phyloP scores from a whole-genome alignment of 2,329 filamentous ascomycete species.

The Diplodia mutila region DNA sequence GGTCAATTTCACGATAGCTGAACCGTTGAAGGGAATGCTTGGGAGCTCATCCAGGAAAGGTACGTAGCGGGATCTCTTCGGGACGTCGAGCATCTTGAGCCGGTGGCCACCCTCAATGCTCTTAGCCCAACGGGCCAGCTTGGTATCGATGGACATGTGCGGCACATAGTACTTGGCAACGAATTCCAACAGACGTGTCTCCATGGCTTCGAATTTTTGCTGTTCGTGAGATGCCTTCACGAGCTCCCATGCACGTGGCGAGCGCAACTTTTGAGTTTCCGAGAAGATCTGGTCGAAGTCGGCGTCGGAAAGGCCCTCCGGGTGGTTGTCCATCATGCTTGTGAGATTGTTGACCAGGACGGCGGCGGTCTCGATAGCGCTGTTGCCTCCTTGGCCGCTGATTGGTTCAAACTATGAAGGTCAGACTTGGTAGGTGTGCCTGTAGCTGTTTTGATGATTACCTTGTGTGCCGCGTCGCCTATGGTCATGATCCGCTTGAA shows the following conservation, averaged over 20 bases:
- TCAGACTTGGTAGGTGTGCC: background rate
- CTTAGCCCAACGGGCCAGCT: background rate
- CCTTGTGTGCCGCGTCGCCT: slow-evolving; percentile 51
- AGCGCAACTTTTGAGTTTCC: background rate
- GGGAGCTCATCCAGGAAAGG: slow-evolving; percentile 23
- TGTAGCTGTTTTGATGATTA: slow-evolving; percentile 25
- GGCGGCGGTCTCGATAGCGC: slow-evolving; percentile 32
- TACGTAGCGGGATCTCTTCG: slow-evolving; percentile 5
- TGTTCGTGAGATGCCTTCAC: background rate
- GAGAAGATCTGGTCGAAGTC: background rate
- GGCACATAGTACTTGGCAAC: slow-evolving; percentile 24
- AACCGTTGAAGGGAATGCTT: slow-evolving; percentile 8
- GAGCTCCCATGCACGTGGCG: slow-evolving; percentile 1
- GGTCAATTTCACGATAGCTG: background rate
- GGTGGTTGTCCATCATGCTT: slow-evolving; percentile 1
- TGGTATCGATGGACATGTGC: background rate
- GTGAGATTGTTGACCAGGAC: slow-evolving; percentile 27
- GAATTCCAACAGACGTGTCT: slow-evolving; percentile 7
- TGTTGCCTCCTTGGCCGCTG: slow-evolving; percentile 32
- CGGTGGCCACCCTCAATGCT: slow-evolving; percentile 11
- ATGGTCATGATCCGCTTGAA: slow-evolving; percentile 46
- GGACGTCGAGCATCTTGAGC: slow-evolving; percentile 22
- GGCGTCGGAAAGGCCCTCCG: background rate
- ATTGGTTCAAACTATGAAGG: slow-evolving; percentile 28
- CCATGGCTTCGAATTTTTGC: slow-evolving; percentile 16